Conservation (phyloP, 2,329 filamentous ascomycete species). For the Grosmannia huntii region DNA sequence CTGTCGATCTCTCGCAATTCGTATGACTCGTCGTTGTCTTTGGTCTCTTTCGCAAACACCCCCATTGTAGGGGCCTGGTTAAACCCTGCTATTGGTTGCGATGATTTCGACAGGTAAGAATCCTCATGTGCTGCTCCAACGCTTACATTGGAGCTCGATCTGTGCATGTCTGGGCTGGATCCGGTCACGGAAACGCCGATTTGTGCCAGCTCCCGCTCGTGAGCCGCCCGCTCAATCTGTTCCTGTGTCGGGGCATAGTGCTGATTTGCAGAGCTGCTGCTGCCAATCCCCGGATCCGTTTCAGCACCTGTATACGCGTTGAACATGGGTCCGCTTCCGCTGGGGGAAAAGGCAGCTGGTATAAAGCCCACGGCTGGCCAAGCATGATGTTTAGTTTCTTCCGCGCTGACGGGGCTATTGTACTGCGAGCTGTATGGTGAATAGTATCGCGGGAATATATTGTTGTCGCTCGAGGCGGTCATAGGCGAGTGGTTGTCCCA, state of each 20-base stretch:
- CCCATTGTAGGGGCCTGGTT: neutral
- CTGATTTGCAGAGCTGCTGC: neutral
- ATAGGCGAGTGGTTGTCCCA: conserved; percentile 41
- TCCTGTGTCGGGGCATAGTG: conserved; percentile 8
- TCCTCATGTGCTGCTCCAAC: conserved; percentile 12
- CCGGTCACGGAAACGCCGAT: conserved; percentile 33
- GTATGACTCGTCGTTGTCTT: conserved; percentile 25
- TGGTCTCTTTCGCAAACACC: neutral
- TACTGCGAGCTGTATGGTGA: conserved; percentile 49
- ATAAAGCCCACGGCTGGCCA: conserved; percentile 21
- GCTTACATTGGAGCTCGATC: conserved; percentile 17
- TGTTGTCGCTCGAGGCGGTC: conserved; percentile 22
- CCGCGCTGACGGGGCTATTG: conserved; percentile 40
- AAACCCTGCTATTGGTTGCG: neutral
- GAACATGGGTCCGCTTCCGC: neutral
- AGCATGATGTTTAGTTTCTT: conserved; percentile 20
- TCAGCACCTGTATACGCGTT: neutral
- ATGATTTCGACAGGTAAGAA: neutral
- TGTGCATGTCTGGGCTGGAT: conserved; percentile 20
- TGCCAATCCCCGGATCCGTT: neutral
- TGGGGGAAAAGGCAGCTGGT: neutral
- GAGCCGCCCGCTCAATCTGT: conserved; percentile 9
- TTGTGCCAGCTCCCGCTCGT: conserved; percentile 14
- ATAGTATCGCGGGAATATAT: conserved; percentile 30
- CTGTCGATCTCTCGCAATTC: conserved; percentile 35